Conservation (phyloP, 352 stramenopile genomes). For the Sclerospora graminicola region DNA sequence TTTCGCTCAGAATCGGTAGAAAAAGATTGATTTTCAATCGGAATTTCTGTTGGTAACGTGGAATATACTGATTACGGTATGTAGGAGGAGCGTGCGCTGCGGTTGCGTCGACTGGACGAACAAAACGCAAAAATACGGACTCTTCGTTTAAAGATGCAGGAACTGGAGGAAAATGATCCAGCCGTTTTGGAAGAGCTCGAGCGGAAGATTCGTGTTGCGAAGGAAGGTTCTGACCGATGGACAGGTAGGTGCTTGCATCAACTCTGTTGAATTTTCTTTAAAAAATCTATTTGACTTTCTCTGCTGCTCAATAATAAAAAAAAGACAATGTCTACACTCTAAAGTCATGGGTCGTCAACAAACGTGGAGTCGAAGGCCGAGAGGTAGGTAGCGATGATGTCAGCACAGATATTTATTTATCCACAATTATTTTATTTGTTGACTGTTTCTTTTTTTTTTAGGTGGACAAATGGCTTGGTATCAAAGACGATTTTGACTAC, state of each 20-base stretch:
- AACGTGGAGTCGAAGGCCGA: slow-evolving; percentile 46
- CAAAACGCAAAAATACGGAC: slow-evolving; percentile 39
- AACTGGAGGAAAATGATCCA: slow-evolving; percentile 67
- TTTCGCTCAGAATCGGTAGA: slow-evolving; percentile 51
- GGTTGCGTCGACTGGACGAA: slow-evolving; percentile 42
- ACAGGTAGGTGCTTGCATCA: slow-evolving; percentile 35
- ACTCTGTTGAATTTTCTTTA: too few species aligned
- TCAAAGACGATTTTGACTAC: slow-evolving; percentile 84
- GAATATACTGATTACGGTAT: slow-evolving; percentile 9
- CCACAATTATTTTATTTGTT: too few species aligned
- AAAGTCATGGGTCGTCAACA: slow-evolving; percentile 72
- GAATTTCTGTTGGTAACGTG: not conserved
- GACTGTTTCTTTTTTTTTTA: too few species aligned
- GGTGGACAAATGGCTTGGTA: slow-evolving; percentile 80
- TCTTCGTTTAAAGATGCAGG: slow-evolving; percentile 42
- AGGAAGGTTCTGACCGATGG: slow-evolving; percentile 64
- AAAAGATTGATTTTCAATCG: not conserved
- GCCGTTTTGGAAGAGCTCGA: slow-evolving; percentile 53
- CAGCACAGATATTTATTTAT: too few species aligned
- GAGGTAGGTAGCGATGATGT: too few species aligned
- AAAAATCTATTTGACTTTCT: too few species aligned
- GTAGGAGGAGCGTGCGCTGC: slow-evolving; percentile 52
- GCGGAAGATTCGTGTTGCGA: slow-evolving; percentile 47
- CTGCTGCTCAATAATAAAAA: too few species aligned
- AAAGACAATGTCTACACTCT: slow-evolving; percentile 78